Conservation (phyloP, 2,329 filamentous ascomycete genomes). For the Exophiala aquamarina region DNA sequence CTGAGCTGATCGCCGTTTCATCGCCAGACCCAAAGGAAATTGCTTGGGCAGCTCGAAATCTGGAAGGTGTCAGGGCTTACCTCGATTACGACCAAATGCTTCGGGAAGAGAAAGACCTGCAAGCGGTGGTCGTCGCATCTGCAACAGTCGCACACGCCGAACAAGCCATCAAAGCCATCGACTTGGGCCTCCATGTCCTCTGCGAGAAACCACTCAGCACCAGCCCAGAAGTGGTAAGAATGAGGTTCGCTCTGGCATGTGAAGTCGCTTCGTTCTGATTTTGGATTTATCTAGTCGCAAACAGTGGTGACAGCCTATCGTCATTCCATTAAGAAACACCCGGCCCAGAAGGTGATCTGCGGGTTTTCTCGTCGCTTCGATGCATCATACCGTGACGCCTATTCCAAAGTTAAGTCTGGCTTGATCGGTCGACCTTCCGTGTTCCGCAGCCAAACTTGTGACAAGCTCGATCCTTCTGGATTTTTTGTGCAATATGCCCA, state of each 20-base stretch:
- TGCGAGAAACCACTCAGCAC: conserved; percentile 59
- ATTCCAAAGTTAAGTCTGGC: conserved; percentile 52
- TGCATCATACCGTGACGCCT: conserved; percentile 62
- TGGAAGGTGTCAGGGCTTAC: conserved; percentile 55
- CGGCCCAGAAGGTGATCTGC: conserved; percentile 65
- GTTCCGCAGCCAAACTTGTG: conserved; percentile 66
- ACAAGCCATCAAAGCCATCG: conserved; percentile 58
- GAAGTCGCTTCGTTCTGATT: background rate
- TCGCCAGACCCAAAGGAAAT: conserved; percentile 48
- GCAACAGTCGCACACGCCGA: conserved; percentile 58
- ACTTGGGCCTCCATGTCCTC: conserved; percentile 55
- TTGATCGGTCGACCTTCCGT: conserved; percentile 61
- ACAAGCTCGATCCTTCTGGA: conserved; percentile 63
- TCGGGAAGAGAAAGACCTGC: conserved; percentile 50
- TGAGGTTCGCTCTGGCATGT: background rate
- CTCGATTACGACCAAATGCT: conserved; percentile 58
- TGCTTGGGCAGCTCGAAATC: conserved; percentile 51
- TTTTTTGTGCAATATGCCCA: conserved; percentile 69
- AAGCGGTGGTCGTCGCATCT: conserved; percentile 57
- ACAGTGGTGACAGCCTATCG: conserved; percentile 55
- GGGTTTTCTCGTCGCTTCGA: conserved; percentile 69
- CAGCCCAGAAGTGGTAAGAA: conserved; percentile 56
- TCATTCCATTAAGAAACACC: conserved; percentile 47
- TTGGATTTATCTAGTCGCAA: conserved; percentile 50
- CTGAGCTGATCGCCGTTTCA: conserved; percentile 51